Evolutionary conservation across 441 rosid species (phyloP).

Genomic region (Mallotus repandus): DNA sequence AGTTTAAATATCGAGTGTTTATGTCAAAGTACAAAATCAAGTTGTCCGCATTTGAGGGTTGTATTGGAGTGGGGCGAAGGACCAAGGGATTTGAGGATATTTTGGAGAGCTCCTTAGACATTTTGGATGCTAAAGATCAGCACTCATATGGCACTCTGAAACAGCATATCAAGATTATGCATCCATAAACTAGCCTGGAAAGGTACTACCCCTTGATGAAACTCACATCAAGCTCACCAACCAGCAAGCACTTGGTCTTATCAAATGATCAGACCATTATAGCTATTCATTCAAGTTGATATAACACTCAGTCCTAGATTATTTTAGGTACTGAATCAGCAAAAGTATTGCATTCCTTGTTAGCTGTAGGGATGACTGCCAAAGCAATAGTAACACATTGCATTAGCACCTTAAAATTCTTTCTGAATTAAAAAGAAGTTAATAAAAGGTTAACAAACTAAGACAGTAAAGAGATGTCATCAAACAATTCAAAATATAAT

Average conservation of each 20-base stretch:
- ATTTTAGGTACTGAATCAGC: neutral
- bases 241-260: too few species aligned
- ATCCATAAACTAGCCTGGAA: neutral
- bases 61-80: too few species aligned
- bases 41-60: too few species aligned
- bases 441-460: too few species aligned
- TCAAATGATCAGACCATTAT: neutral
- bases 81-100: too few species aligned
- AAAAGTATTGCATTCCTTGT: neutral
- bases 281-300: neutral
- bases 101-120: neutral
- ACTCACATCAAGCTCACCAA: neutral
- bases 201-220: neutral
- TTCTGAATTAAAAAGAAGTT: neutral
- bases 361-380: neutral
- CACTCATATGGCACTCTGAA: neutral
- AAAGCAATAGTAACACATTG: neutral
- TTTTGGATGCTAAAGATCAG: neutral
- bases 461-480: slow-evolving; percentile 5
- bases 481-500: neutral
- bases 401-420: neutral
- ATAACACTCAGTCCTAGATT: neutral
- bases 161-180: neutral
- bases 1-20: too few species aligned
- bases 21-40: too few species aligned